Conservation (phyloP, 2,329 filamentous ascomycete species). For the Ophiognomonia clavigignenti-juglandacearum region DNA sequence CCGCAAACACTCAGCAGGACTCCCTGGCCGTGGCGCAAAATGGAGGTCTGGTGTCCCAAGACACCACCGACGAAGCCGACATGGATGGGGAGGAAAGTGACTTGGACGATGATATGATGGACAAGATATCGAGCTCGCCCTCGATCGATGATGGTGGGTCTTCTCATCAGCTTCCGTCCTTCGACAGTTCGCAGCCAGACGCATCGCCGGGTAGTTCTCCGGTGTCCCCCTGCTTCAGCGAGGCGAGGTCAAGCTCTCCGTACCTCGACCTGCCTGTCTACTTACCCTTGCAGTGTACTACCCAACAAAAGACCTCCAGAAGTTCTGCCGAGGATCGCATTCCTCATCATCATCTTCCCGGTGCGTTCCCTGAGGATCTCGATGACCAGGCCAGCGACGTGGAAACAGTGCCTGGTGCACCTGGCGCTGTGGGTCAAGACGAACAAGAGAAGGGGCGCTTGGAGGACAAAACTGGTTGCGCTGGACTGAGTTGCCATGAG, state of each 20-base stretch:
- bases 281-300: constrained; percentile 23
- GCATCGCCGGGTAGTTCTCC: constrained; percentile 24
- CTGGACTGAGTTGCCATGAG: not conserved
- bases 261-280: constrained; percentile 34
- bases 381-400: constrained; percentile 23
- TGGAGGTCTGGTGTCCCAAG: constrained; percentile 44
- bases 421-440: not conserved
- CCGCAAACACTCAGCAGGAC: constrained; percentile 43
- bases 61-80: constrained; percentile 55
- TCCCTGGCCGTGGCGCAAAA: constrained; percentile 57
- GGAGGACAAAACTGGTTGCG: not conserved
- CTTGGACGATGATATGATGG: constrained; percentile 86
- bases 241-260: constrained; percentile 37
- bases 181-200: constrained; percentile 35
- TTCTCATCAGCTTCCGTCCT: constrained; percentile 34
- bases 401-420: not conserved
- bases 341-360: constrained; percentile 42
- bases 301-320: constrained; percentile 29
- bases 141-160: constrained; percentile 99
- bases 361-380: constrained; percentile 36
- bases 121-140: constrained; percentile 97
- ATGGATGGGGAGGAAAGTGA: constrained; percentile 64
- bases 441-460: not conserved
- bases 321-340: constrained; percentile 20
- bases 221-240: constrained; percentile 27